phyloP scores from a whole-genome alignment of 805 yeast species.

The Metschnikowia hibisci region DNA sequence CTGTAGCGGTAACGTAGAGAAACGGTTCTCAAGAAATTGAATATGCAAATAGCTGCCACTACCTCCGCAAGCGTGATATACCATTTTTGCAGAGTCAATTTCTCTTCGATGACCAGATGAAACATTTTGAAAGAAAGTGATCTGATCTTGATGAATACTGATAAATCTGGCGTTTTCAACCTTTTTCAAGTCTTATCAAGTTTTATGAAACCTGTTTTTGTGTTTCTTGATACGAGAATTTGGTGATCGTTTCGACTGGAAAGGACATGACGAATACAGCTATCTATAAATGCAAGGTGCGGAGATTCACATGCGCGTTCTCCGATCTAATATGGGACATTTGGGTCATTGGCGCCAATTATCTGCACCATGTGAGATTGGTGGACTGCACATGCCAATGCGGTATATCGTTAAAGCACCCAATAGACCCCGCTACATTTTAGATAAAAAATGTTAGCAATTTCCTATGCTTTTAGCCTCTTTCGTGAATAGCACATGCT shows the following conservation, averaged over 20 bases:
- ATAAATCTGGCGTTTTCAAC: no score
- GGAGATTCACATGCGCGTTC: constrained; percentile 1
- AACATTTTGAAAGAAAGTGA: background rate
- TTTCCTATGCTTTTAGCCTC: no score
- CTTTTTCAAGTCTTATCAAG: no score
- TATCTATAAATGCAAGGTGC: background rate
- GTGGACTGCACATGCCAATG: background rate
- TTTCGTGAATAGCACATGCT: no score
- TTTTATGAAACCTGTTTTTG: no score
- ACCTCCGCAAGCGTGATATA: constrained; percentile 6
- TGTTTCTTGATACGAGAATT: no score
- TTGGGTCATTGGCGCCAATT: background rate
- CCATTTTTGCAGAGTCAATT: constrained; percentile 10
- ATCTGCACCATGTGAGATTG: constrained; percentile 2
- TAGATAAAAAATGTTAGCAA: no score
- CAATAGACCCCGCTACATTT: background rate
- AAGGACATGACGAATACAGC: no score
- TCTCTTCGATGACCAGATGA: background rate
- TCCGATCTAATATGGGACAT: background rate
- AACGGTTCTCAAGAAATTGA: background rate
- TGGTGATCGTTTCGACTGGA: no score
- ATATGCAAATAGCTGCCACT: background rate
- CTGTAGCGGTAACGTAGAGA: constrained; percentile 7
- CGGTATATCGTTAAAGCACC: background rate
- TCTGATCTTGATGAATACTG: no score